Base-by-base conservation (phyloP, 768 basidiomycete genomes). In the Panellus pusillus region DNA sequence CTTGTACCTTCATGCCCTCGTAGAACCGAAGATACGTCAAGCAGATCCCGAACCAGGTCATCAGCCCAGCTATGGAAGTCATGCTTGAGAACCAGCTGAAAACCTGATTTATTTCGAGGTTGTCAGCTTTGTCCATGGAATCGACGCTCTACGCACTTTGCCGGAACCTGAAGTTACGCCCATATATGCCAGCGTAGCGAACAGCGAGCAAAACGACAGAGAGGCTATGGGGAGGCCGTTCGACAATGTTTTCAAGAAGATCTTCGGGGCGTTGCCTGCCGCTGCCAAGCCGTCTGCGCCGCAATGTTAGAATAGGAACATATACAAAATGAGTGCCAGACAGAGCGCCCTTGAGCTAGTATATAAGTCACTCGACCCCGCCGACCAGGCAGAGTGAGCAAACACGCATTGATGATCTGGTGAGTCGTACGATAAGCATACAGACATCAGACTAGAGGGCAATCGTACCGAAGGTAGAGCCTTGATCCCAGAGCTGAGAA, bases 301-400 rank as follows among this genome's bases (percentile, higher is more conserved):
- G 41, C 18, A 35, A 54, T 49, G 32, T 51, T 41, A 24, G 44
- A 28, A 46, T 51, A 28, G 29, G 9, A 14, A 35, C 31, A 9
- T 17, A 35, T 35, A 47, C 40, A 15, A n/a, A 14, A 28, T 18
- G 38, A 9, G 3, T 8, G 5, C 75, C 86, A 62, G 57, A 90
- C 89, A 95, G 9, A 98, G 78, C 0, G 89, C 89, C 50, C 90
- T 84, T 14, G 93, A 93, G 42, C 87, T 87, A 4, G 92, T 94
- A 72, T 93, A 96, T 41, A 97, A 68, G 66, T 96, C 93, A 67
- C 87, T 89, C 19, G 86, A 87, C 5, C 90, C 91, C 29, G 94
- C 93, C 19, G 93, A 96, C 87, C 91, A 94, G 5, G 94, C 93
- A 4, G 93, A 91, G 89, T 91, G 58, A 98, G 72, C 14, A 96